Evolutionary conservation across 2,329 filamentous ascomycete species (phyloP), one percentile per base, ranked within the genome.

Genomic region (Ampelomyces quisqualis): DNA sequence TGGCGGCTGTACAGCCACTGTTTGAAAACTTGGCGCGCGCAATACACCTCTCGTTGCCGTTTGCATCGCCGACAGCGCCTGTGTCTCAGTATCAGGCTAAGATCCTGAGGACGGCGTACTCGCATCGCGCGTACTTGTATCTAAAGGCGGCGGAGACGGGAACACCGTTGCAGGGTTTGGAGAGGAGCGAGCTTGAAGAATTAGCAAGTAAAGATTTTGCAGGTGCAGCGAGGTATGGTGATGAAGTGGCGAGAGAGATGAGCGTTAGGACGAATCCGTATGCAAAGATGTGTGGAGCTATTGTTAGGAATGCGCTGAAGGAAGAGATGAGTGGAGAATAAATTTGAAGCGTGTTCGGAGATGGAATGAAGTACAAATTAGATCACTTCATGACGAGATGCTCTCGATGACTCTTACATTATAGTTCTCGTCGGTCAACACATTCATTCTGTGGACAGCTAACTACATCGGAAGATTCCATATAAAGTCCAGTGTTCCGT

Each of bases 101-200:
- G 42, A 83, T 85, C 0, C 69, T 91, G 7, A 80, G 83, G 2
- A 80, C 83, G 51, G 82, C 85, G 4, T 80, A 87, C 55, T 89
- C 85, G 0, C 86, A 90, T 63, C 77, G 85, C 34, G 86, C 66
- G 3, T 69, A 69, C 22, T 41, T 71, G n/a, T 64, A 70, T 24
- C 42, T 70, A 1, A 70, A 68, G 41, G 65, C 70, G 0, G 68
- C 66, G 1, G 69, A 70, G 23, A 47, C 39, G 5, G 67, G 68
- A 2, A 59, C 59, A 11, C 60, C 62, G 13, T 45, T 71, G 24
- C 57, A 58, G 8, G 60, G 58, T 0, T 35, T 72, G 34, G 58
- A 50, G 0, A 60, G 66, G 9, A 65, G 70, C 23, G 60, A 70
- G 29, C 47, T 81, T 7, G 78, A 82, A 53, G 78, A 81, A 53